Evolutionary conservation across 208 protist genomes (phyloP), one percentile per base, ranked within the genome.

Genomic region (Acanthamoeba culbertsoni): DNA sequence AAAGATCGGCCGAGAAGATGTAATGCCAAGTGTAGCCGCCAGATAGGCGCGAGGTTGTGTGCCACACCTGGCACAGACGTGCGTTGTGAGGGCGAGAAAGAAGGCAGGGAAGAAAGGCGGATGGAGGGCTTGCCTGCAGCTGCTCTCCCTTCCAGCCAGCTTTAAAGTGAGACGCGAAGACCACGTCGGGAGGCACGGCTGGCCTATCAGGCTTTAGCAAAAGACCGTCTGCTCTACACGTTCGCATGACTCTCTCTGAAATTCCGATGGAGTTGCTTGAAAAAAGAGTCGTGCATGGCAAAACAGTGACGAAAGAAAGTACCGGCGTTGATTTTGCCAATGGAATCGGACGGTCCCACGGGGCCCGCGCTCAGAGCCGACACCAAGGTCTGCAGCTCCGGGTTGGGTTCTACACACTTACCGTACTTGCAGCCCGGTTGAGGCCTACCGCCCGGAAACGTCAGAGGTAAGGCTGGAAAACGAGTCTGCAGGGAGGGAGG

Each of bases 131-230:
- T 7, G 46, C 71, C 16, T 51, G 71, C 14, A 10, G 18, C 40
- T 10, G 16, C 33, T 53, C 16, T 7, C 16, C 14, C 7, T 82
- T 82, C 59, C 59, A 68, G 59, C 59, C 59, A 6, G n/a, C 10
- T 6, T 90, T 6, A 46, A 35, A 90, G 45, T 90, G 82, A 7
- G 42, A 12, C n/a, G 82, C 51, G 35, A 90, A 90, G 16, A 28
- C 82, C 10, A 45, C 7, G n/a, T 63, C 82, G 20, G 63, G 37
- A 35, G 82, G 45, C 33, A 42, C 6, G 5, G 82, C 82, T 14
- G 82, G 82, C 23, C 51, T 84, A 82, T 93, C 88, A 48, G 88
- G 88, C 71, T 93, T 93, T 7, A 93, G 71, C 12, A 93, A 20
- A 14, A 91, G 7, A 7, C 88, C 88, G 31, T 93, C 71, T 7